A percentile compares a stretch with the other conserved stretches of the same genome.
phyloP scores from a whole-genome alignment of 345 rosid genomes.

The Eucalyptus pumila region DNA sequence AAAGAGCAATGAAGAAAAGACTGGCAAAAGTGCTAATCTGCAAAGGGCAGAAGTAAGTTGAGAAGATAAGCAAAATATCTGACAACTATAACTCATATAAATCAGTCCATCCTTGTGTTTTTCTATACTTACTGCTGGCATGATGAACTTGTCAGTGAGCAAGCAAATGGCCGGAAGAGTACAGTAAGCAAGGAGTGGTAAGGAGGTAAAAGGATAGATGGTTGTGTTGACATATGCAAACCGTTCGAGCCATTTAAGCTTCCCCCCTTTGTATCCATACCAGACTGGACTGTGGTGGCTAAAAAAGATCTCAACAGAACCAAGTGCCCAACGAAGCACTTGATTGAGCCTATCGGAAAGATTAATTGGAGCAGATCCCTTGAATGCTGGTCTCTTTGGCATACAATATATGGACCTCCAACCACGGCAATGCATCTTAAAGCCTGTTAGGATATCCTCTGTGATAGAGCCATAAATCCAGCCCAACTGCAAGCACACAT shows the following conservation, averaged over 20 bases:
- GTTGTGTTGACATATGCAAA: conserved; percentile 92
- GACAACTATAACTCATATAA: not conserved
- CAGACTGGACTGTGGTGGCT: conserved; percentile 84
- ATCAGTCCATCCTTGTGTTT: not conserved
- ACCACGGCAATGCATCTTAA: conserved; percentile 98
- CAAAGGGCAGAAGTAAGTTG: not conserved
- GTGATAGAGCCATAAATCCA: conserved; percentile 99
- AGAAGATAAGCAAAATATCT: not conserved
- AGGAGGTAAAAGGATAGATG: conserved; percentile 85
- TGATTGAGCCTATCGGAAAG: conserved; percentile 97
- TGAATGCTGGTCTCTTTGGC: conserved; percentile 88
- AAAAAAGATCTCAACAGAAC: conserved; percentile 98
- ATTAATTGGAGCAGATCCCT: conserved; percentile 97
- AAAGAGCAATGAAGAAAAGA: conserved; percentile 81
- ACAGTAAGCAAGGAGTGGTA: conserved; percentile 94
- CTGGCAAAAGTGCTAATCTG: conserved; percentile 97
- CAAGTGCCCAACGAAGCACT: conserved; percentile 97
- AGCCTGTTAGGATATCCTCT: conserved; percentile 94
- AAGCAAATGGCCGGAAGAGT: conserved; percentile 85
- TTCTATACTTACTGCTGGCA: conserved; percentile 63
- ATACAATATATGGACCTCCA: conserved; percentile 98
- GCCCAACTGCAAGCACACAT: conserved; percentile 45
- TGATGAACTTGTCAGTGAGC: conserved; percentile 94
- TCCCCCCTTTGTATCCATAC: conserved; percentile 91
- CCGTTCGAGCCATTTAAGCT: conserved; percentile 91